A percentile compares a stretch with the other conserved stretches of the same genome.
Evolutionary conservation across 495 filamentous ascomycete species (phyloP).

Genomic region (Neurospora cerealis): DNA sequence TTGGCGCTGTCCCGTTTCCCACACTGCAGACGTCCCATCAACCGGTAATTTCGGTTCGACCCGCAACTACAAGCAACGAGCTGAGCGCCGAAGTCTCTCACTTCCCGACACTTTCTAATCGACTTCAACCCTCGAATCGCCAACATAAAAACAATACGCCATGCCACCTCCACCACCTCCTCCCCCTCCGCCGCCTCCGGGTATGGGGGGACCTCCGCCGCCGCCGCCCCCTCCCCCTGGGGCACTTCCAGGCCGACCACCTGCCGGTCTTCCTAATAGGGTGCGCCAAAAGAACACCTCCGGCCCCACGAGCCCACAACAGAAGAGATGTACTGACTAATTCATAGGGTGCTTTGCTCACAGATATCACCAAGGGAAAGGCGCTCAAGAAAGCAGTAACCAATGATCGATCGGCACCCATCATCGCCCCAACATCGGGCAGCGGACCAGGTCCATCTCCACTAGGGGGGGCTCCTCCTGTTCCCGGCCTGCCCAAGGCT

Average conservation of each 20-base stretch:
- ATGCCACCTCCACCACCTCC: slow-evolving; percentile 22
- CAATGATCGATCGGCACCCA: slow-evolving; percentile 87
- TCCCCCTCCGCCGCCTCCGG: slow-evolving; percentile 22
- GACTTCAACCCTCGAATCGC: neutral
- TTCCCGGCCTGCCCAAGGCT: slow-evolving; percentile 55
- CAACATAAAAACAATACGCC: neutral
- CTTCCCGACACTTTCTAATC: neutral
- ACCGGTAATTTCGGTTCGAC: neutral
- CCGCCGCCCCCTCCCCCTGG: slow-evolving; percentile 16
- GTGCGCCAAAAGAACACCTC: slow-evolving; percentile 2
- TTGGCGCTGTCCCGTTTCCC: neutral
- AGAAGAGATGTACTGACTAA: slow-evolving; percentile 21
- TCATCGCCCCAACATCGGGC: slow-evolving; percentile 43
- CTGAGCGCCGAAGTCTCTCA: neutral
- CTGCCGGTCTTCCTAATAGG: slow-evolving; percentile 1
- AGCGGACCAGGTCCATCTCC: slow-evolving; percentile 41
- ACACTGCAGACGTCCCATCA: neutral
- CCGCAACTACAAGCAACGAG: neutral
- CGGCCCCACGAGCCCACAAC: neutral
- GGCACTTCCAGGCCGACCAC: slow-evolving; percentile 11
- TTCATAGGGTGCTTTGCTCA: slow-evolving; percentile 71
- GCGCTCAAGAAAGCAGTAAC: slow-evolving; percentile 79
- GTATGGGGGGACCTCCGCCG: slow-evolving; percentile 12
- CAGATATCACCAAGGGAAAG: slow-evolving; percentile 78
- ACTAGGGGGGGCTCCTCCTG: slow-evolving; percentile 66